phyloP scores from a whole-genome alignment of 805 yeast genomes.

The Candida cerambycidarum region DNA sequence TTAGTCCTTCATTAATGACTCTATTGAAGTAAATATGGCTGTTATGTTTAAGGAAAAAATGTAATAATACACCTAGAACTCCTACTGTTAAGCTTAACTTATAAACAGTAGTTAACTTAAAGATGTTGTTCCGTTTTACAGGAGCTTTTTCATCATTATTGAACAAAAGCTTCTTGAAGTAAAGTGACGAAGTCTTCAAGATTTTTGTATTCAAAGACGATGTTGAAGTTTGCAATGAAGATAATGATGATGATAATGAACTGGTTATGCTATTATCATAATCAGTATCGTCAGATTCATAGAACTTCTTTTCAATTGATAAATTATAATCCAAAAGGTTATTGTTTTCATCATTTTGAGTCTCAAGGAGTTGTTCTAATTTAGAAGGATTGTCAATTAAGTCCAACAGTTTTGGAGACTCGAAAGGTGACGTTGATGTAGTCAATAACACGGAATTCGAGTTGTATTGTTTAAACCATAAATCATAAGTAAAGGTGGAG shows the following conservation, averaged over 20 bases:
- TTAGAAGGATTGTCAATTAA: slow-evolving; percentile 10
- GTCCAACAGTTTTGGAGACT: slow-evolving; percentile 7
- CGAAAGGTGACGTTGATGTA: slow-evolving; percentile 23
- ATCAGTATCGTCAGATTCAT: slow-evolving; percentile 24
- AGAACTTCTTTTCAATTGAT: slow-evolving; percentile 21
- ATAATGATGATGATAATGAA: slow-evolving; percentile 34
- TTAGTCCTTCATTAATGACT: slow-evolving; percentile 7
- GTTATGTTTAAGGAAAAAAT: slow-evolving; percentile 30
- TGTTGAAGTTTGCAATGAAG: slow-evolving; percentile 28
- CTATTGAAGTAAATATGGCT: slow-evolving; percentile 8
- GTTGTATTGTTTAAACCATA: slow-evolving; percentile 39
- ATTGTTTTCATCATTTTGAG: slow-evolving; percentile 35
- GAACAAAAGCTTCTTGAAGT: slow-evolving; percentile 30
- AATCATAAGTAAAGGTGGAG: slow-evolving; percentile 22
- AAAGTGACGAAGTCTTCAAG: slow-evolving; percentile 26
- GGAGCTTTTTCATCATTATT: slow-evolving; percentile 14
- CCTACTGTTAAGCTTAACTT: slow-evolving; percentile 40
- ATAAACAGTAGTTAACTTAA: slow-evolving; percentile 22
- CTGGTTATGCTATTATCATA: slow-evolving; percentile 9
- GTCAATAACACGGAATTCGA: slow-evolving; percentile 31
- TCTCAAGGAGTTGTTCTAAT: slow-evolving; percentile 17
- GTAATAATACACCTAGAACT: slow-evolving; percentile 37
- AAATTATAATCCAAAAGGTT: slow-evolving; percentile 26
- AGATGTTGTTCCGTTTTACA: slow-evolving; percentile 13
- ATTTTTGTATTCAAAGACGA: slow-evolving; percentile 28